Conservation (phyloP, 2,329 filamentous ascomycete genomes). For the Colletotrichum sojae region DNA sequence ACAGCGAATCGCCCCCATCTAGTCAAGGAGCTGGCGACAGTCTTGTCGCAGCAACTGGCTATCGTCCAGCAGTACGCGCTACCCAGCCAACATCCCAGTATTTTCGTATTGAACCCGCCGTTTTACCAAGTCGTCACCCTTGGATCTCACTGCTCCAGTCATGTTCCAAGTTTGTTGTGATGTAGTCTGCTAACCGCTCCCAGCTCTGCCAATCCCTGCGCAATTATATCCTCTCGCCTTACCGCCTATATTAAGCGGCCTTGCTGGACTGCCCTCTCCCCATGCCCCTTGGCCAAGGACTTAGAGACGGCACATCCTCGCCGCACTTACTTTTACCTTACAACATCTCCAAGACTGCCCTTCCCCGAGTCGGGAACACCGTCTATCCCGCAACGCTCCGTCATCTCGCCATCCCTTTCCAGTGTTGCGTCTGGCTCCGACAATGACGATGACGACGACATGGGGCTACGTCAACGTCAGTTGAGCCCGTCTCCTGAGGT, state of each 20-base stretch:
- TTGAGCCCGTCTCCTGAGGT: constrained; percentile 94
- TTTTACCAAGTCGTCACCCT: too few relatives aligned
- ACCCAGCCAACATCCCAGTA: not conserved
- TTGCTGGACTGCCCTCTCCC: constrained; percentile 81
- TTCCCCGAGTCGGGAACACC: constrained; percentile 68
- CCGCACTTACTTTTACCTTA: constrained; percentile 96
- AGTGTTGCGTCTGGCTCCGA: constrained; percentile 69
- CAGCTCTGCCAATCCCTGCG: constrained; percentile 95
- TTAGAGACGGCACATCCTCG: constrained; percentile 92
- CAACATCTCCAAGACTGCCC: constrained; percentile 86
- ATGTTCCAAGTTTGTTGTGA: constrained; percentile 17
- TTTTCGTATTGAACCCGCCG: too few relatives aligned
- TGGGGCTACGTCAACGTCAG: constrained; percentile 77
- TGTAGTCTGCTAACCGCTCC: constrained; percentile 39
- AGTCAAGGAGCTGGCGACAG: constrained; percentile 90
- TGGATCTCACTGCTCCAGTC: not conserved
- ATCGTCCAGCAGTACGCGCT: constrained; percentile 90
- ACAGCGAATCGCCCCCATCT: constrained; percentile 94
- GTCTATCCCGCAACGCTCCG: constrained; percentile 61
- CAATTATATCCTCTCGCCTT: constrained; percentile 93
- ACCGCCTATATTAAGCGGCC: constrained; percentile 90
- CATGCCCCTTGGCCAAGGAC: constrained; percentile 93
- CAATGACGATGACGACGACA: constrained; percentile 80
- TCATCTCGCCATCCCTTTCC: constrained; percentile 89
- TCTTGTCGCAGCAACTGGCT: constrained; percentile 81